phyloP scores from a whole-genome alignment of 2,329 filamentous ascomycete genomes.

The Claviceps spartinae region DNA sequence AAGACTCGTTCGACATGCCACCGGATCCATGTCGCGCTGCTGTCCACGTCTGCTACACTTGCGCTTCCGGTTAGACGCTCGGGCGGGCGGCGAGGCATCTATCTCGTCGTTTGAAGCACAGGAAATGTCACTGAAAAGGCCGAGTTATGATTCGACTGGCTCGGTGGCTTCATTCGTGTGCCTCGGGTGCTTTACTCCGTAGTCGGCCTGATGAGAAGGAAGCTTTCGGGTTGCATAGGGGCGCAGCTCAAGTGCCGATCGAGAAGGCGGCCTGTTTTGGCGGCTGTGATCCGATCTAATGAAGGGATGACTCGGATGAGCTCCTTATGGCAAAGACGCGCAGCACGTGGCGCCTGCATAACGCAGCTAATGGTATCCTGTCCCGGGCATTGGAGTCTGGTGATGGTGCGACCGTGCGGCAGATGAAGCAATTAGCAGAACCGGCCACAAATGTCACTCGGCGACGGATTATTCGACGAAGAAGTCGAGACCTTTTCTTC shows the following conservation, averaged over 20 bases:
- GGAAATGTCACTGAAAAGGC: neutral
- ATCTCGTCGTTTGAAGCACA: neutral
- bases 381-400: neutral
- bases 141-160: neutral
- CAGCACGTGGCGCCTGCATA: slow-evolving; percentile 6
- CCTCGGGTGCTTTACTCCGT: too few relatives aligned
- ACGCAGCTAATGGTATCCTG: slow-evolving; percentile 1
- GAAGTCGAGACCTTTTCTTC: neutral
- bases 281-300: slow-evolving; percentile 1
- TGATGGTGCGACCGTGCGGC: neutral
- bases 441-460: neutral
- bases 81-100: neutral
- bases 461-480: neutral
- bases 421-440: neutral
- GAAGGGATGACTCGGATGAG: neutral
- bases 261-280: neutral
- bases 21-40: neutral
- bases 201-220: too few relatives aligned
- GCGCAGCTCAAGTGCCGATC: neutral
- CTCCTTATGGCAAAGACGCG: neutral
- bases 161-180: too few relatives aligned
- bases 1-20: neutral
- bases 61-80: neutral
- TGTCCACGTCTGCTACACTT: neutral
- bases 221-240: neutral